Evolutionary conservation across 805 yeast species (phyloP), one percentile per base, ranked within the genome.

Genomic region (Starmerella vaccinii): DNA sequence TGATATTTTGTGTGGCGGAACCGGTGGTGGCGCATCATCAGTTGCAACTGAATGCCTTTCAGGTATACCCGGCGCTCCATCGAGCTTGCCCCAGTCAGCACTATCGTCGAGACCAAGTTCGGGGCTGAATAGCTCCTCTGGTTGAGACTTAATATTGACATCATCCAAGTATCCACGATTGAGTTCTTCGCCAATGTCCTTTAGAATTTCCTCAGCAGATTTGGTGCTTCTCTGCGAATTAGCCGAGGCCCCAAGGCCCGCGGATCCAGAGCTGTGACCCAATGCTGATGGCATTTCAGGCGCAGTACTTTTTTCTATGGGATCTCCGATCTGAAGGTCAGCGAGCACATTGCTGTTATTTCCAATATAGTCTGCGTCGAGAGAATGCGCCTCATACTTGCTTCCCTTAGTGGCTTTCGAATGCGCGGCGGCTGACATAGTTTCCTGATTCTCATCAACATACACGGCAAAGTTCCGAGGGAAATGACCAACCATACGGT

Each of bases 381-480:
- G 38, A 7, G 32, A 26, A 34, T 10, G 38, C 27, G 24, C 18
- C 13, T 21, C 45, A 24, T 33, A 43, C 5, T 9, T 24, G 43
- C 26, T 16, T 23, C 24, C 43, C 32, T n/a, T 9, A 26, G 26
- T 43, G 26, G 32, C 45, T 39, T 48, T 26, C 42, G 41, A 23
- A 29, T 24, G 49, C 42, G 45, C 45, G 22, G 59, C 57, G 13
- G 59, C 59, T 6, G 59, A 47, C 47, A 49, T 49, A 1, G 59
- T 55, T 29, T 47, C 52, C 49, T 60, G 63, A 29, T 56, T 39
- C 5, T 48, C 46, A 42, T 65, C 70, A 65, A 58, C 74, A 18
- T 79, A 61, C 52, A 77, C 80, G 5, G 88, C 97, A 63, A 82
- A 89, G 60, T 89, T 90, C 35, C 82, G 75, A 1, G 98, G 97